A percentile compares a stretch with the other conserved stretches of the same genome.
Conservation (phyloP, 1,284 basidiomycete genomes). For the Moesziomyces parantarcticus region DNA sequence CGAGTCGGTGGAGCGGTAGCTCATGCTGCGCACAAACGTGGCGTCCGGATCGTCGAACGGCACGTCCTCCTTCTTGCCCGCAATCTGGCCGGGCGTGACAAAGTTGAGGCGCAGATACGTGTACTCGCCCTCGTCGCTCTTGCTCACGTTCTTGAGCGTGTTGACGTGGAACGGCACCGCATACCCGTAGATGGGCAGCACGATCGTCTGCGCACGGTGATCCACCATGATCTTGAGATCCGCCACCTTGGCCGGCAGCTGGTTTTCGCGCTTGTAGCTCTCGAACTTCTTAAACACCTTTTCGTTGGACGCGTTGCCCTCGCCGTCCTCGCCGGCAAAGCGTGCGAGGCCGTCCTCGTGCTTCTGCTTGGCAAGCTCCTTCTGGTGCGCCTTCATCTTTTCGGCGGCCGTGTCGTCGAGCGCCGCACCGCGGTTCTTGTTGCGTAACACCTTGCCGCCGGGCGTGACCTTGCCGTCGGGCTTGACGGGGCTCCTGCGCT, state of each 20-base stretch:
- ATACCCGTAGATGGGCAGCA: slow-evolving; percentile 92
- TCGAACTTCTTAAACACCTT: slow-evolving; percentile 90
- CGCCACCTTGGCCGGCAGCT: slow-evolving; percentile 74
- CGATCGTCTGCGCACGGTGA: slow-evolving; percentile 85
- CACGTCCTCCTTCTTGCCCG: slow-evolving; percentile 99
- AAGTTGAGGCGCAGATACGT: slow-evolving; percentile 97
- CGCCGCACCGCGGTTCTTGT: slow-evolving; percentile 77
- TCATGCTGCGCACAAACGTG: slow-evolving; percentile 94
- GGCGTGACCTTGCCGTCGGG: slow-evolving; percentile 52
- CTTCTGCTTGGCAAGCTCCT: slow-evolving; percentile 80
- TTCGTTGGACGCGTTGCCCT: slow-evolving; percentile 75
- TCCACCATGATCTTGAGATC: slow-evolving; percentile 84
- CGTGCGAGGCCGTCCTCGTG: slow-evolving; percentile 85
- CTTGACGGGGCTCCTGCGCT: slow-evolving; percentile 45
- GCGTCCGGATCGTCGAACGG: slow-evolving; percentile 98
- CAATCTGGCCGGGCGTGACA: slow-evolving; percentile 95
- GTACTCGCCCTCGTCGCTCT: slow-evolving; percentile 95
- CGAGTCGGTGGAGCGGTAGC: slow-evolving; percentile 89
- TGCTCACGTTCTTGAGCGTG: slow-evolving; percentile 96
- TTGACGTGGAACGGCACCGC: slow-evolving; percentile 99
- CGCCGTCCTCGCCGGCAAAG: slow-evolving; percentile 74
- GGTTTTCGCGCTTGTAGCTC: slow-evolving; percentile 93
- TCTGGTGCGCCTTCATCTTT: slow-evolving; percentile 89
- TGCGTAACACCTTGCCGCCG: slow-evolving; percentile 64
- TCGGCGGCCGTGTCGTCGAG: slow-evolving; percentile 76